phyloP scores from a whole-genome alignment of 139 green algal species.

The Marvania coccoides region DNA sequence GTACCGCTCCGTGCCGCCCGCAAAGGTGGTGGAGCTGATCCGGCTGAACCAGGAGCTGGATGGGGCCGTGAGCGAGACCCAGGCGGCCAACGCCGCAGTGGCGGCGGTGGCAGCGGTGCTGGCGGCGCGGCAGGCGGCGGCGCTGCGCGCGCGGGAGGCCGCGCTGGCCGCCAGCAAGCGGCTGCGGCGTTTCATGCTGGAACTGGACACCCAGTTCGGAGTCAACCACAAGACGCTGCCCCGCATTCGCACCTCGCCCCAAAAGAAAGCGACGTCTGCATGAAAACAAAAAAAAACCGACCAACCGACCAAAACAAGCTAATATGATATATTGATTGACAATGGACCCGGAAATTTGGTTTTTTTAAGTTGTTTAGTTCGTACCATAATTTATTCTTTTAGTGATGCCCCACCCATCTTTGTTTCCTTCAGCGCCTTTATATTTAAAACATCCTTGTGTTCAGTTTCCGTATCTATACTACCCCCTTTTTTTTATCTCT shows the following conservation, averaged over 20 bases:
- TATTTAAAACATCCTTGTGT: no score
- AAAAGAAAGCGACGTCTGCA: not conserved
- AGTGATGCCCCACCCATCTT: no score
- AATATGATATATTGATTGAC: no score
- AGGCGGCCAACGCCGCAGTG: conserved; percentile 40
- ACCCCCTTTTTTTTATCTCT: not conserved
- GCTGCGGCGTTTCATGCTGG: conserved; percentile 34
- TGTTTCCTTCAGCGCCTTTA: no score
- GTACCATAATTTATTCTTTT: no score
- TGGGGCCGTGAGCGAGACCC: conserved; percentile 5
- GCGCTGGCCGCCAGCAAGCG: conserved; percentile 24
- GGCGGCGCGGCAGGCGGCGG: conserved; percentile 38
- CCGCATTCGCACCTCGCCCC: not conserved
- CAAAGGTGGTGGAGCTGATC: conserved; percentile 27
- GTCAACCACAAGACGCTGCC: conserved; percentile 6
- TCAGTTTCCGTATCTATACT: no score
- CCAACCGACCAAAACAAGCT: no score
- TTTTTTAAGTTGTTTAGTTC: no score
- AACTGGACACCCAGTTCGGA: conserved; percentile 36
- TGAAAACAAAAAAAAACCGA: no score
- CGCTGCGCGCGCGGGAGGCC: conserved; percentile 10
- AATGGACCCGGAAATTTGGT: no score
- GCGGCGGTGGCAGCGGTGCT: conserved; percentile 45
- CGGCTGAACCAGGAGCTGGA: conserved; percentile 23
- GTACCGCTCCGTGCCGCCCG: conserved; percentile 9